These are phyloP conservation scores for Phytomonas sp. DNA, from an alignment of 208 protist genomes.

Conservation along the genomic window DNA sequence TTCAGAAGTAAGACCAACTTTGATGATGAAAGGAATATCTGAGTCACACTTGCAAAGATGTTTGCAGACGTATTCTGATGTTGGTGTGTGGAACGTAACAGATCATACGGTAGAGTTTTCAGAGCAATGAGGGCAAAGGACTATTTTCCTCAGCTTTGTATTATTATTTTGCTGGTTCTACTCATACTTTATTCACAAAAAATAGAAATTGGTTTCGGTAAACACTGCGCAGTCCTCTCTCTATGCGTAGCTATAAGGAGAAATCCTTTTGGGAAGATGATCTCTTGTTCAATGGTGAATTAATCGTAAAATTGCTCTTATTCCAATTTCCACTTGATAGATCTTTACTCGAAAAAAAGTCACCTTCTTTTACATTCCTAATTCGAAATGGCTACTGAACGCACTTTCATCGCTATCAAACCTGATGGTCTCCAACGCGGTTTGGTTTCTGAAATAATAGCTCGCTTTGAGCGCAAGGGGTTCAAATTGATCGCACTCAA, in stretches of 20 bases:
- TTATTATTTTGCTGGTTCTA: conserved; percentile 10
- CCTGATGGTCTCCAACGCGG: conserved; percentile 92
- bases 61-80: conserved; percentile 66
- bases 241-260: neutral
- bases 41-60: conserved; percentile 75
- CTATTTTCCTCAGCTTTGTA: neutral
- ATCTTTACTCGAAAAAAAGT: neutral
- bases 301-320: conserved; percentile 7
- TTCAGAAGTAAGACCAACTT: conserved; percentile 53
- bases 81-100: conserved; percentile 70
- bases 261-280: neutral
- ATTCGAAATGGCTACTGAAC: conserved; percentile 66
- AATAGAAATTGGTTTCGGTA: neutral
- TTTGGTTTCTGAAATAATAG: conserved; percentile 93
- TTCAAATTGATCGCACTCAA: conserved; percentile 95
- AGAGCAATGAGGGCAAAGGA: conserved; percentile 20
- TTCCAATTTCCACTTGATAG: neutral
- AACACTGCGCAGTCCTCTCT: neutral
- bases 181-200: conserved; percentile 11
- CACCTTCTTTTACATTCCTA: neutral
- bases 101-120: conserved; percentile 72
- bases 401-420: conserved; percentile 95
- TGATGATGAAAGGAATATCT: conserved; percentile 76
- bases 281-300: neutral
- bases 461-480: conserved; percentile 93